Percentiles rank a stretch among this genome's conserved stretches.
Conservation (phyloP, 2,329 filamentous ascomycete species). For the Ceratocystis destructans region DNA sequence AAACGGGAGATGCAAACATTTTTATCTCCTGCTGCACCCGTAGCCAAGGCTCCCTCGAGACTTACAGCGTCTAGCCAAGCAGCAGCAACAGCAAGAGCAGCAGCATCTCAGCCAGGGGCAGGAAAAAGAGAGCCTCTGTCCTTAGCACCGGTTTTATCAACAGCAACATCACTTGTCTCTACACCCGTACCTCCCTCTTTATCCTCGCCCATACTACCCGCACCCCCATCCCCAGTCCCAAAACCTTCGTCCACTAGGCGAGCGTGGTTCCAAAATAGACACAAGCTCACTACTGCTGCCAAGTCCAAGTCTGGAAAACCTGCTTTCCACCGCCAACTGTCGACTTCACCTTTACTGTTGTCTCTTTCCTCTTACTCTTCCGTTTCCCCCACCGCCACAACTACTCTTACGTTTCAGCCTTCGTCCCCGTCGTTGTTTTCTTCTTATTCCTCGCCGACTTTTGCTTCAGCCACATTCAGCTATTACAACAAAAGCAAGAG, state of each 20-base stretch:
- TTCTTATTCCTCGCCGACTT: slow-evolving; percentile 5
- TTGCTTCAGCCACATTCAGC: slow-evolving; percentile 4
- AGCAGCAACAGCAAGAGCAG: neutral
- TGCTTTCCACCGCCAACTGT: neutral
- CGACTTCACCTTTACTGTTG: slow-evolving; percentile 4
- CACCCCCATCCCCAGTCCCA: neutral
- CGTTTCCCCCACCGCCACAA: slow-evolving; percentile 5
- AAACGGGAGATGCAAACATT: neutral
- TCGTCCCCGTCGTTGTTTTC: slow-evolving; percentile 11
- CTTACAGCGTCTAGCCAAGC: neutral
- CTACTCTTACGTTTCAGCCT: slow-evolving; percentile 1
- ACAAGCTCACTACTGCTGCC: neutral
- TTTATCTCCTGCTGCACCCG: neutral
- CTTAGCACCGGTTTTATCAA: neutral
- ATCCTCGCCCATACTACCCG: neutral
- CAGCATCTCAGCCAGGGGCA: neutral
- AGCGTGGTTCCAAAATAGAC: slow-evolving; percentile 3
- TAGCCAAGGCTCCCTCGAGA: neutral
- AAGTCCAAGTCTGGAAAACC: neutral
- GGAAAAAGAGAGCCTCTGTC: neutral
- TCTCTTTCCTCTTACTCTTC: slow-evolving; percentile 10
- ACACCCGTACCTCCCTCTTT: neutral
- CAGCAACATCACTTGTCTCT: neutral
- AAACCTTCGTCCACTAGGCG: neutral
- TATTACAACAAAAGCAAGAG: slow-evolving; percentile 6